Percentiles rank a stretch among this genome's conserved stretches.
phyloP scores from a whole-genome alignment of 805 yeast species.

The Sporopachydermia lactativora region DNA sequence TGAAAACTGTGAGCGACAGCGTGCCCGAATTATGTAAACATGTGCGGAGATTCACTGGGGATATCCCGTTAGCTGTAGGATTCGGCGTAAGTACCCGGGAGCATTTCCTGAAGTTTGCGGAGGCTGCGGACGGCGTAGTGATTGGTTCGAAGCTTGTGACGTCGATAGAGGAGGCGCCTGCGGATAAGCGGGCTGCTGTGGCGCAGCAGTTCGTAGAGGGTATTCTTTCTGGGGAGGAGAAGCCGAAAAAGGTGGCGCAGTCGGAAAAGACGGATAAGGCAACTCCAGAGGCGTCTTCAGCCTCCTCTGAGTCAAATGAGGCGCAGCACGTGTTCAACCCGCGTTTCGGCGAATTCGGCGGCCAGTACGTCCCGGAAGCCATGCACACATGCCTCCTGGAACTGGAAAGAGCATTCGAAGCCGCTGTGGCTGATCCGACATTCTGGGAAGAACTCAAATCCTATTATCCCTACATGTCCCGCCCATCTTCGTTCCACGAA shows the following conservation, averaged over 20 bases:
- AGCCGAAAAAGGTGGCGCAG: conserved; percentile 33
- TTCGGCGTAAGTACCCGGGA: conserved; percentile 94
- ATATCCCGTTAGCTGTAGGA: conserved; percentile 85
- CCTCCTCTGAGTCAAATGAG: conserved; percentile 4
- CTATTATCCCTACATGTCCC: conserved; percentile 84
- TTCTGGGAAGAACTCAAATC: conserved; percentile 90
- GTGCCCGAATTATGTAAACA: conserved; percentile 56
- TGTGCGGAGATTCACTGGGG: conserved; percentile 61
- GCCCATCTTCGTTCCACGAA: conserved; percentile 85
- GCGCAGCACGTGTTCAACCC: conserved; percentile 10
- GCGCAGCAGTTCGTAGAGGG: conserved; percentile 57
- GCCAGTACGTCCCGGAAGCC: conserved; percentile 97
- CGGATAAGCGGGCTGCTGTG: conserved; percentile 35
- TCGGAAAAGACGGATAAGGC: conserved; percentile 22
- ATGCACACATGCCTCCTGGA: conserved; percentile 82
- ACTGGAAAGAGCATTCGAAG: conserved; percentile 76
- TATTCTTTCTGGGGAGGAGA: neutral
- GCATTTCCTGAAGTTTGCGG: conserved; percentile 70
- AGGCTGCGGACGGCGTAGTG: conserved; percentile 86
- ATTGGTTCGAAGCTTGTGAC: conserved; percentile 82
- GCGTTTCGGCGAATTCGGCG: conserved; percentile 91
- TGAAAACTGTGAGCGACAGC: conserved; percentile 44
- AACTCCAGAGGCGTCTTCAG: neutral
- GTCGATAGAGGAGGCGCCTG: conserved; percentile 46
- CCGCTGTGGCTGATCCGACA: conserved; percentile 73